Evolutionary conservation across 2,329 filamentous ascomycete species (phyloP), one percentile per base, ranked within the genome.

Genomic region (Rhinocladiella similis): DNA sequence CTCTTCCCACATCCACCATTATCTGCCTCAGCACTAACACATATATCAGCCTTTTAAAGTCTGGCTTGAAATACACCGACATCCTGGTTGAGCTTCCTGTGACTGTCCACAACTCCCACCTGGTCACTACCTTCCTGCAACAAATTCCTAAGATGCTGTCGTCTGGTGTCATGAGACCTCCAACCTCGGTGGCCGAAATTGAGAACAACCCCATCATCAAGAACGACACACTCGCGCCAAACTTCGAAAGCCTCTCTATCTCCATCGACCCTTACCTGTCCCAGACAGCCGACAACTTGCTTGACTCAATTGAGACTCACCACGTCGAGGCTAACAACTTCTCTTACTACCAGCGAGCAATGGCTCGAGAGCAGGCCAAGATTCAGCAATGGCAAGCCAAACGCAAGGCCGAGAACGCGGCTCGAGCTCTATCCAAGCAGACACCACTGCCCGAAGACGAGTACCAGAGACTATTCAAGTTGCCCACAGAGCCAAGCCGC

Each of bases 251-350:
- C 63, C 86, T 99, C 56, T 91, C 96, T 67, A 86, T 99, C 61
- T 90, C 89, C 64, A 95, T 97, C 75, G 94, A 99, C 73, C 94
- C 94, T 29, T 96, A 95, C 82, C 86, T 99, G 47, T 93, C 97
- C 83, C 96, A 97, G 84, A 96, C 93, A 50, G 96, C 91, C 78
- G 93, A 99, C 72, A 85, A 97, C 65, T 85, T 99, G 55, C 86
- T 97, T 62, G 94, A 99, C 71, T 91, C 89, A 80, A 96, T 99
- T 73, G 94, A 99, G 81, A 88, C 89, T 54, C 94, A 99, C 81
- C 94, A 97, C 79, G 96, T 92, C 59, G 94, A 99, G 77, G 88
- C 96, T 73, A 97, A 97, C 85, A 99, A 99, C 83, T 94, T 95
- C 80, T 92, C 97, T 76, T 90, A 89, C 83, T 97, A 97, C 81